phyloP scores from a whole-genome alignment of 163 green algal genomes.

The Volvox carteri region DNA sequence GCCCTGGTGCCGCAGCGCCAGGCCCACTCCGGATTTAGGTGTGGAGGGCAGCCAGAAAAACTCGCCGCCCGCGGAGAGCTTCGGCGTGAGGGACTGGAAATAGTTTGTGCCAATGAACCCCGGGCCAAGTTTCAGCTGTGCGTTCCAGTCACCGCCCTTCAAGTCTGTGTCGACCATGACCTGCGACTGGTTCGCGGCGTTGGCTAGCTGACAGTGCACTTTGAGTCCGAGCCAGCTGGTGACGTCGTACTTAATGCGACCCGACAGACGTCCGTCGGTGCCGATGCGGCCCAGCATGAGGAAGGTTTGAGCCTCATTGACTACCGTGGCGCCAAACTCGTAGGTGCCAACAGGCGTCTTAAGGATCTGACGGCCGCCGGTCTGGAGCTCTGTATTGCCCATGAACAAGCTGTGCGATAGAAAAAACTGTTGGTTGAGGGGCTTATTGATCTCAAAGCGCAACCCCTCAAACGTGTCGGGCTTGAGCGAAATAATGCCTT shows the following conservation, averaged over 20 bases:
- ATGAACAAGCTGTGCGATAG: constrained; percentile 92
- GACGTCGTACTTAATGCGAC: constrained; percentile 89
- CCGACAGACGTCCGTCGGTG: constrained; percentile 69
- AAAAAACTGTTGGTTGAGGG: constrained; percentile 98
- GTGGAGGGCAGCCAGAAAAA: constrained; percentile 95
- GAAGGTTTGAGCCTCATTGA: constrained; percentile 70
- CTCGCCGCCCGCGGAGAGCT: constrained; percentile 87
- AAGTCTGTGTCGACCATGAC: constrained; percentile 87
- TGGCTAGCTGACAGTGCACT: constrained; percentile 90
- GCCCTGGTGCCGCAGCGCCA: constrained; percentile 83
- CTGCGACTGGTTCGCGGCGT: constrained; percentile 91
- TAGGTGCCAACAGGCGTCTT: constrained; percentile 95
- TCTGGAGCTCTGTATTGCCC: constrained; percentile 94
- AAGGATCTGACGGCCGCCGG: constrained; percentile 83
- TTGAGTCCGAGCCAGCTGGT: constrained; percentile 85
- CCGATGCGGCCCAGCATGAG: constrained; percentile 78
- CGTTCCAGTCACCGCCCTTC: constrained; percentile 96
- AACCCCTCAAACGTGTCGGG: constrained; percentile 97
- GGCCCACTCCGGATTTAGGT: constrained; percentile 89
- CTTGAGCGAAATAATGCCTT: constrained; percentile 95
- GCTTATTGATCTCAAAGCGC: constrained; percentile 97
- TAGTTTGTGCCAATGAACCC: constrained; percentile 92
- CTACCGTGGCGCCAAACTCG: constrained; percentile 97
- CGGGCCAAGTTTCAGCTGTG: constrained; percentile 94
- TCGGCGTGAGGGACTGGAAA: constrained; percentile 94